Percentiles rank a stretch among this genome's conserved stretches.
Conservation (phyloP, 345 rosid genomes). For the Excoecaria agallocha region DNA sequence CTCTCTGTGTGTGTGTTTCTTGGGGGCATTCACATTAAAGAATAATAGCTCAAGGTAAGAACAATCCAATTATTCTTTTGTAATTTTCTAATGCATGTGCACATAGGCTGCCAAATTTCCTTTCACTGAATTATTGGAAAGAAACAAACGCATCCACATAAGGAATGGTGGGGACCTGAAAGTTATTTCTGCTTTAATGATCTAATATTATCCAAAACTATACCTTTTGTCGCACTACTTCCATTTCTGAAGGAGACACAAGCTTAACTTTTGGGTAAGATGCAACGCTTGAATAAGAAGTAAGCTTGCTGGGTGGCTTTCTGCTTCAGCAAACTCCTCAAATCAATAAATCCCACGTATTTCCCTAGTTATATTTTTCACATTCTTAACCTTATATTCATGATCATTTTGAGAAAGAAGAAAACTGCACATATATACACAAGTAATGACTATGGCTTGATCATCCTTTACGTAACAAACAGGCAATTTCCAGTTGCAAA, state of each 20-base stretch:
- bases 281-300: not conserved
- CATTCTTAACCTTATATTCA: too few species aligned
- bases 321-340: not conserved
- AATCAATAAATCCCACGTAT: not conserved
- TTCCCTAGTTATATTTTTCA: too few species aligned
- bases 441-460: too few species aligned
- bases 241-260: not conserved
- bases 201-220: not conserved
- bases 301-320: not conserved
- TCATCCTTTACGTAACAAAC: too few species aligned
- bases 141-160: not conserved
- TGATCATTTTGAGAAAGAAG: too few species aligned
- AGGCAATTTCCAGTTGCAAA: too few species aligned
- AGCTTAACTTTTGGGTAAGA: not conserved
- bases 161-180: conserved; percentile 11
- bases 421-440: too few species aligned
- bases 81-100: not conserved
- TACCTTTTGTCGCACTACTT: not conserved
- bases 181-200: not conserved
- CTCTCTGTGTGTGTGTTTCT: too few species aligned
- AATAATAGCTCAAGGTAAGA: too few species aligned
- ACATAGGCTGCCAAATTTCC: not conserved
- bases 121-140: not conserved
- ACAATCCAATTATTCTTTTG: not conserved
- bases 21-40: too few species aligned